Base-by-base conservation (phyloP, 148 eudicot genomes). In the Cornus suecica region DNA sequence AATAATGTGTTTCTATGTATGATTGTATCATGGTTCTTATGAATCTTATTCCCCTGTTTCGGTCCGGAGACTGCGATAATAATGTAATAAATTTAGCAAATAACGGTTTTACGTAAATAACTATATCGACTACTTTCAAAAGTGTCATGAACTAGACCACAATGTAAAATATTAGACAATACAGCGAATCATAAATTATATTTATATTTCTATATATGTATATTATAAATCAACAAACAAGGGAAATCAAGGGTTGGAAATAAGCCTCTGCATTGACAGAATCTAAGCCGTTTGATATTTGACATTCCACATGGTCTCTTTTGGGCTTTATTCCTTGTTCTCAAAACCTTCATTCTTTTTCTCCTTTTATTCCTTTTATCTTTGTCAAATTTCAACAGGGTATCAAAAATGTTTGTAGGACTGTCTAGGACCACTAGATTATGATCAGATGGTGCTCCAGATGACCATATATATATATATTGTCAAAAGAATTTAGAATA, bases 371-470 rank as follows among this genome's bases (percentile, higher is more conserved):
- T 52, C 22, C 58, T 58, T 58, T 58, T n/a, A 58, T 41, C 22
- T 66, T 66, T 66, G 0, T 30, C 23, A 66, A 66, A 30, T 66
- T 66, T 66, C 69, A 66, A 66, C 69, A 32, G 69, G 29, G 68
- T 11, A 48, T n/a, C 34, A 13, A 11, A 30, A 30, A 66, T 32
- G 45, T 31, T 1, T 6, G 42, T 31, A 16, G 24, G 70, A 22
- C 7, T 9, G 4, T 66, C 4, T 66, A 11, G 52, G 51, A 68
- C 70, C 70, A 68, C 51, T 32, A 20, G 70, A 68, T 68, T 32
- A 2, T 68, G 52, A 68, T 68, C 70, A 22, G 51, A 34, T 23
- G 70, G 51, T 34, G 26, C 10, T 37, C 51, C 8, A 68, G 1
- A n/a, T 16, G 22, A 14, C 1, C 9, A 10, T 48, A 58, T 1